Base-by-base conservation (phyloP, 73 alveolate genomes). In the Paramecium pentaurelia region DNA sequence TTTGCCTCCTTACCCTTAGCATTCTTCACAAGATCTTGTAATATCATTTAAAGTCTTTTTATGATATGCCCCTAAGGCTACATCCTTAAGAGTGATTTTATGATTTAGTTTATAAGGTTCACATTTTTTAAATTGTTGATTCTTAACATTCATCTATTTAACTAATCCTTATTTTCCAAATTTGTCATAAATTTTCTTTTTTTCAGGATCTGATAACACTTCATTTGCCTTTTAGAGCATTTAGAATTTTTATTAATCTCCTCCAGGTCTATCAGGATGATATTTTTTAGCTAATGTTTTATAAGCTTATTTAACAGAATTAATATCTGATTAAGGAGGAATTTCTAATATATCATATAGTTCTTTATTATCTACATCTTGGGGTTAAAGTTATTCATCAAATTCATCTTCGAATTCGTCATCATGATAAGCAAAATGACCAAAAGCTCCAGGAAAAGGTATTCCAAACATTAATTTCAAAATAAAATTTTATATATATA, bases 171-270 rank as follows among this genome's bases (percentile, higher is more conserved):
- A 97, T 93, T 96, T 98, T 38, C 99, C 99, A 73, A 93, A 93
- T 70, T 94, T 92, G 75, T 96, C 98, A 94, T 95, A 96, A 45
- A 96, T 91, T 93, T 96, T 84, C 77, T 97, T 92, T 47, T 92
- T 86, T 92, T 96, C 95, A 77, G 96, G 96, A 92, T 96, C 98
- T 70, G 87, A 92, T 37, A 96, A 92, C 14, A 96, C 97, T 94
- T 96, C 99, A 86, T 96, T 96, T 27, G 99, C 99, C 84, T 95
- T 96, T 85, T 97, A 97, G 34, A 96, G 94, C 93, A 95, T 71
- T 59, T 95, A 88, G 86, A 96, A 96, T 87, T 94, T 92, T 88
- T 95, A 88, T 93, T 96, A 93, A 68, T 98, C 96, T 88, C 89
- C 87, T 73, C 87, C 87, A 12, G 64, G 60, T 40, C 92, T 85